Evolutionary conservation across 1,139 yeast genomes (phyloP).

Genomic region (Magnusiomyces paraingens): DNA sequence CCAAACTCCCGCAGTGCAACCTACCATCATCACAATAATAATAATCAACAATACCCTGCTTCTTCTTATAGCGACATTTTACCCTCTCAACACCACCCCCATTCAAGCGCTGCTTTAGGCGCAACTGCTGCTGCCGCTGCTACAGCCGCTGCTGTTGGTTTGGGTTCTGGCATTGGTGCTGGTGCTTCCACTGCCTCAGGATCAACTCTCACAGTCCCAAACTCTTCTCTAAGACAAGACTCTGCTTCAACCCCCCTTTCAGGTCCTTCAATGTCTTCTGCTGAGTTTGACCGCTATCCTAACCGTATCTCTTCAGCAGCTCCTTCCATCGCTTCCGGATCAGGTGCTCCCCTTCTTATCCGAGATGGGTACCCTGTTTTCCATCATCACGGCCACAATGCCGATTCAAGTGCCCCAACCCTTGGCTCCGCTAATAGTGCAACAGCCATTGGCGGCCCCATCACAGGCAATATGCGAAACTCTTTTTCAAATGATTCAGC

Average conservation of each 20-base stretch:
- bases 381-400: constrained; percentile 7
- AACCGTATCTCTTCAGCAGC: constrained; percentile 31
- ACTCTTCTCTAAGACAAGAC: no score
- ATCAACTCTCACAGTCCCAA: constrained; percentile 9
- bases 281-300: constrained; percentile 37
- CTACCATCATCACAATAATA: constrained; percentile 1
- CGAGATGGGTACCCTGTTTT: constrained; percentile 9
- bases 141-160: constrained; percentile 8
- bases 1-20: not conserved
- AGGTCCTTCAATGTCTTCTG: constrained; percentile 23
- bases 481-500: constrained; percentile 26
- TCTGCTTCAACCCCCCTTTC: not conserved
- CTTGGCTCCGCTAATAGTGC: constrained; percentile 10
- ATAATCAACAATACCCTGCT: not conserved
- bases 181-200: constrained; percentile 11
- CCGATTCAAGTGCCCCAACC: constrained; percentile 6
- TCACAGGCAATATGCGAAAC: constrained; percentile 17
- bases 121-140: constrained; percentile 14
- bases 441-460: constrained; percentile 11
- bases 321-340: constrained; percentile 24
- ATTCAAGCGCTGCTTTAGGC: constrained; percentile 11
- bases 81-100: constrained; percentile 1
- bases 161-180: constrained; percentile 15
- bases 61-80: not conserved
- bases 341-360: constrained; percentile 20